Conservation (phyloP, 2,329 filamentous ascomycete genomes). For the Colletotrichum gloeosporioides region DNA sequence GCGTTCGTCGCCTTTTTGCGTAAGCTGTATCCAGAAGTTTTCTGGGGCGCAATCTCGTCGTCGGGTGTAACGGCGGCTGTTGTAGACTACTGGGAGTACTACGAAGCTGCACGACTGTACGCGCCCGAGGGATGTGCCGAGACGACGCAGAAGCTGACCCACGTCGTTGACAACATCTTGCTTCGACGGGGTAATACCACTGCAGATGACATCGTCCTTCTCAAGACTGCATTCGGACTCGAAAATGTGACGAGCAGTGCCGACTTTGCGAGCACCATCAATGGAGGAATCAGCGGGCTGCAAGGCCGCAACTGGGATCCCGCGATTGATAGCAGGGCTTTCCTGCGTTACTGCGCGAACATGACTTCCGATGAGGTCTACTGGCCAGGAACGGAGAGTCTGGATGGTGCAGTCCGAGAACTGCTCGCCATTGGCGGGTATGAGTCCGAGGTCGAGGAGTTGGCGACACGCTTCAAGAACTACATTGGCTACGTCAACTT, state of each 20-base stretch:
- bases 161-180: slow-evolving; percentile 57
- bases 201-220: slow-evolving; percentile 37
- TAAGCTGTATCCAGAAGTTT: slow-evolving; percentile 77
- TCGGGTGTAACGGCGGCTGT: slow-evolving; percentile 82
- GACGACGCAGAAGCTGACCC: slow-evolving; percentile 62
- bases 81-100: slow-evolving; percentile 75
- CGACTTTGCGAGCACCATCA: slow-evolving; percentile 55
- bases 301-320: slow-evolving; percentile 62
- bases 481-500: slow-evolving; percentile 53
- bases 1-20: slow-evolving; percentile 79
- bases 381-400: slow-evolving; percentile 45
- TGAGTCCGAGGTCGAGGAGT: slow-evolving; percentile 25
- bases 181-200: slow-evolving; percentile 33
- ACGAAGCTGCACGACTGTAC: slow-evolving; percentile 54
- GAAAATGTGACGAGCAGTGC: slow-evolving; percentile 43
- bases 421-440: slow-evolving; percentile 46
- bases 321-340: slow-evolving; percentile 40
- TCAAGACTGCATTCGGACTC: slow-evolving; percentile 50
- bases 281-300: slow-evolving; percentile 44
- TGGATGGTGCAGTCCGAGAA: slow-evolving; percentile 39
- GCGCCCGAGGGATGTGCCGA: slow-evolving; percentile 66
- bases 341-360: slow-evolving; percentile 54
- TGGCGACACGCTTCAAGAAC: slow-evolving; percentile 55
- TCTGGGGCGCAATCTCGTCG: slow-evolving; percentile 80
- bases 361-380: slow-evolving; percentile 46